phyloP scores from a whole-genome alignment of 345 rosid species.

The Carallia brachiata region DNA sequence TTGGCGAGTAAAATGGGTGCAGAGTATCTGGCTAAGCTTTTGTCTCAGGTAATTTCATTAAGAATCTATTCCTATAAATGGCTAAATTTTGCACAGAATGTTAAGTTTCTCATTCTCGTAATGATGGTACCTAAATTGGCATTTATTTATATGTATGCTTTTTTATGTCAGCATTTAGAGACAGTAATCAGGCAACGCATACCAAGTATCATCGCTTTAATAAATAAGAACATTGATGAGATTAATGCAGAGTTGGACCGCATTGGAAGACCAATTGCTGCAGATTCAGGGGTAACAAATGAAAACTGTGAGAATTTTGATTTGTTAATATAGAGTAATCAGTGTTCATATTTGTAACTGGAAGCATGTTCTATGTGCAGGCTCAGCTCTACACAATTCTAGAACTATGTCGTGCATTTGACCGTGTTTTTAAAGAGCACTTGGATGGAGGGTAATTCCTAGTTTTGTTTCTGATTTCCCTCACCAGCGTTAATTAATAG shows the following conservation, averaged over 20 bases:
- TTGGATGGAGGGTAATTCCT: constrained; percentile 94
- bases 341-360: constrained; percentile 5
- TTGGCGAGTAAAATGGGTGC: constrained; percentile 94
- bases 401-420: constrained; percentile 97
- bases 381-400: constrained; percentile 94
- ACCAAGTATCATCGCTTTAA: constrained; percentile 93
- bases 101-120: neutral
- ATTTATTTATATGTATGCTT: constrained; percentile 9
- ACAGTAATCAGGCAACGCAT: constrained; percentile 90
- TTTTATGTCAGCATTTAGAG: constrained; percentile 73
- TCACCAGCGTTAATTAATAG: neutral
- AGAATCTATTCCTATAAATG: neutral
- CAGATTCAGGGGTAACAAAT: constrained; percentile 92
- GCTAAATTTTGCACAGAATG: neutral
- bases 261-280: constrained; percentile 95
- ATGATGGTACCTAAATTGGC: neutral
- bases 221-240: constrained; percentile 94
- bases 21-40: constrained; percentile 90
- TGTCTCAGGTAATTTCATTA: constrained; percentile 64
- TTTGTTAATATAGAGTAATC: constrained; percentile 13
- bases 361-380: constrained; percentile 37
- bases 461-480: constrained; percentile 10
- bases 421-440: constrained; percentile 95
- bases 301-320: constrained; percentile 13
- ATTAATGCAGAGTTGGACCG: constrained; percentile 96